A percentile compares a stretch with the other conserved stretches of the same genome.
Conservation (phyloP, 352 stramenopile species). For the Phytopythium boreale region DNA sequence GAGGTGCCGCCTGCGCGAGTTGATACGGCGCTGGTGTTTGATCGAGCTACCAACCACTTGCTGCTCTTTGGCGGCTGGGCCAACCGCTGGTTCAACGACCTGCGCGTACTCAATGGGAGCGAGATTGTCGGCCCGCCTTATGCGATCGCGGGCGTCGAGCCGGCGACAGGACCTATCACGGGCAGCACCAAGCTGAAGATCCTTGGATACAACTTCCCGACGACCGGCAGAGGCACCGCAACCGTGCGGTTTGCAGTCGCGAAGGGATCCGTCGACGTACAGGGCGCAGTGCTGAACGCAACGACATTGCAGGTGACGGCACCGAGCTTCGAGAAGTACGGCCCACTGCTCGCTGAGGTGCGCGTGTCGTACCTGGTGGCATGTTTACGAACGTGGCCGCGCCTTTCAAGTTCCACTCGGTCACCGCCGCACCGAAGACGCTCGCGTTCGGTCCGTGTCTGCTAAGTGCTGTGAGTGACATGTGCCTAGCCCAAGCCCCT, state of each 20-base stretch:
- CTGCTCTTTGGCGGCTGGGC: slow-evolving; percentile 97
- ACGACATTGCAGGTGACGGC: slow-evolving; percentile 87
- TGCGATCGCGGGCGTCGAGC: slow-evolving; percentile 89
- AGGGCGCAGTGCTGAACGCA: slow-evolving; percentile 83
- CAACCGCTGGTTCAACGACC: slow-evolving; percentile 94
- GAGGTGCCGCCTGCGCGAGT: slow-evolving; percentile 85
- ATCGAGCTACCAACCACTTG: slow-evolving; percentile 86
- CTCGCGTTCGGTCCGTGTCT: slow-evolving; percentile 93
- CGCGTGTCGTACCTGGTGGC: slow-evolving; percentile 85
- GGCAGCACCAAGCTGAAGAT: slow-evolving; percentile 90
- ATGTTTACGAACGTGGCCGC: slow-evolving; percentile 91
- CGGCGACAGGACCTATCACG: slow-evolving; percentile 93
- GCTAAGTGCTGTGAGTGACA: slow-evolving; percentile 57
- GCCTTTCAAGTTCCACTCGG: slow-evolving; percentile 92
- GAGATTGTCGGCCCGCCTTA: slow-evolving; percentile 96
- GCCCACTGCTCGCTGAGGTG: slow-evolving; percentile 82
- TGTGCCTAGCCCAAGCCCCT: slow-evolving; percentile 60
- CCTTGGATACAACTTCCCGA: slow-evolving; percentile 89
- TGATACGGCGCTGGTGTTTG: slow-evolving; percentile 94
- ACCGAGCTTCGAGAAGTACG: slow-evolving; percentile 95
- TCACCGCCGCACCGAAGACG: slow-evolving; percentile 89
- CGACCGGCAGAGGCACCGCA: slow-evolving; percentile 23
- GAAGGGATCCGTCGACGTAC: slow-evolving; percentile 92
- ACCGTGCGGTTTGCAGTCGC: slow-evolving; percentile 90
- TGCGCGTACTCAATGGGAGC: slow-evolving; percentile 91